These are phyloP conservation scores for Rhodocollybia butyracea DNA, from an alignment of 768 basidiomycete genomes.

Conservation along the genomic window DNA sequence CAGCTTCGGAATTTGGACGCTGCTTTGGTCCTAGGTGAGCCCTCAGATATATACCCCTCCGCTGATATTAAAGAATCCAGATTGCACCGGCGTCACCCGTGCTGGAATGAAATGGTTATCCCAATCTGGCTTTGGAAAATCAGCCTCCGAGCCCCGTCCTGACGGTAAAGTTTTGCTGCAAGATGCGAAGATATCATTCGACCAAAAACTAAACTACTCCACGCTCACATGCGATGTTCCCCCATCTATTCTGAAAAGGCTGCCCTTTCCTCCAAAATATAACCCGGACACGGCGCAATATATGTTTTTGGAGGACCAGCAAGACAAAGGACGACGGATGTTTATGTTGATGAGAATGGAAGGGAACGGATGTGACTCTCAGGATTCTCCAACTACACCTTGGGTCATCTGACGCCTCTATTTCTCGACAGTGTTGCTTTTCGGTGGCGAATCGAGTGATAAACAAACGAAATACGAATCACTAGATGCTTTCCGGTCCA, in stretches of 20 bases:
- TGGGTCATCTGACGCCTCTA: not conserved
- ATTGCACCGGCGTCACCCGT: constrained; percentile 17
- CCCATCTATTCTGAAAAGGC: constrained; percentile 1
- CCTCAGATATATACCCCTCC: not conserved
- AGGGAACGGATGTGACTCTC: constrained; percentile 4
- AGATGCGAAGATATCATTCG: constrained; percentile 10
- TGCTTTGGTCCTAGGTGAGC: constrained; percentile 17
- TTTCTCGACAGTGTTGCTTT: not conserved
- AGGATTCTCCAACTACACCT: too few relatives aligned
- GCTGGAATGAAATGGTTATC: constrained; percentile 16
- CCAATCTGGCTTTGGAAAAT: constrained; percentile 7
- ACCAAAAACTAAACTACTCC: constrained; percentile 17
- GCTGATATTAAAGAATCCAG: constrained; percentile 2
- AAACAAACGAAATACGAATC: too few relatives aligned
- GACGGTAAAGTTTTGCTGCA: not conserved
- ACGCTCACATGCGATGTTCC: constrained; percentile 12
- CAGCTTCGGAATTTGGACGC: constrained; percentile 5
- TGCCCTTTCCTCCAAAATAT: constrained; percentile 12
- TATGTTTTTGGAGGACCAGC: constrained; percentile 4
- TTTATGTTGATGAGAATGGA: not conserved
- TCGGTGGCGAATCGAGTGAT: not conserved
- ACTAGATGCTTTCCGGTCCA: too few relatives aligned
- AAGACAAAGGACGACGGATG: constrained; percentile 6
- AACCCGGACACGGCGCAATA: constrained; percentile 3
- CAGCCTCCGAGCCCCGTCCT: not conserved